Conservation (phyloP, 2,329 filamentous ascomycete genomes). For the Lasiodiplodia hormozganensis region DNA sequence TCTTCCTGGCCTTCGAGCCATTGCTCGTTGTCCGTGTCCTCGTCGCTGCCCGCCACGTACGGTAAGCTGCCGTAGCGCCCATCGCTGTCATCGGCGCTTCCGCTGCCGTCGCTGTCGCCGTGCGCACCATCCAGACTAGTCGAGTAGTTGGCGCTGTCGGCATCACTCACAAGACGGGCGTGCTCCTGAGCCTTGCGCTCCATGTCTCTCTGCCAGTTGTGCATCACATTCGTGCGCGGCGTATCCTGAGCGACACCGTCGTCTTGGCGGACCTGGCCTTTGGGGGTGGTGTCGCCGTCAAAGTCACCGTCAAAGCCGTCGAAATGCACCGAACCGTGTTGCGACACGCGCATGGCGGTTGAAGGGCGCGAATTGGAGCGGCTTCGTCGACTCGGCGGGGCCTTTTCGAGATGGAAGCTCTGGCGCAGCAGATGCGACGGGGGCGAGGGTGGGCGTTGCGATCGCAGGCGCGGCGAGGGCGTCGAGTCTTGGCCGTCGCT, state of each 20-base stretch:
- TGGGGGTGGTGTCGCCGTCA: slow-evolving; percentile 27
- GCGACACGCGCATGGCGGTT: background rate
- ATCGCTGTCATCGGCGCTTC: slow-evolving; percentile 40
- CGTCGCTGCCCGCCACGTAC: slow-evolving; percentile 34
- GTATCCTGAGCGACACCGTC: slow-evolving; percentile 1
- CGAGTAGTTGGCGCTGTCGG: slow-evolving; percentile 2
- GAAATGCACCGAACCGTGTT: background rate
- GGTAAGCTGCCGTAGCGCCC: slow-evolving; percentile 40
- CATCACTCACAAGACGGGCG: background rate
- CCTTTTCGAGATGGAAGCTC: slow-evolving; percentile 38
- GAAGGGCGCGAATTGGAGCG: slow-evolving; percentile 11
- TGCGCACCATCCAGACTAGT: slow-evolving; percentile 13
- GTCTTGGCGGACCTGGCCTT: slow-evolving; percentile 7
- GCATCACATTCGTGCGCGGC: slow-evolving; percentile 26
- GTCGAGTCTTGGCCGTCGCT: slow-evolving; percentile 36
- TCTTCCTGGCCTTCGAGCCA: slow-evolving; percentile 48
- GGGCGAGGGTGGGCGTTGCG: slow-evolving; percentile 53
- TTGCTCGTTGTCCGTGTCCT: slow-evolving; percentile 47
- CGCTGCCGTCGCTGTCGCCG: slow-evolving; percentile 20
- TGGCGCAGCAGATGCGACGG: slow-evolving; percentile 39
- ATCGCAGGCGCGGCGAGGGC: slow-evolving; percentile 60
- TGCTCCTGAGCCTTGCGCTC: slow-evolving; percentile 12
- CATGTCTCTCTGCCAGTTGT: slow-evolving; percentile 27
- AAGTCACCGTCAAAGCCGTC: slow-evolving; percentile 24
- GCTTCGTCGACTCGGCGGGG: slow-evolving; percentile 40